Evolutionary conservation across 2,329 filamentous ascomycete genomes (phyloP), one percentile per base, ranked within the genome.

Genomic region (Aureobasidium sp.): DNA sequence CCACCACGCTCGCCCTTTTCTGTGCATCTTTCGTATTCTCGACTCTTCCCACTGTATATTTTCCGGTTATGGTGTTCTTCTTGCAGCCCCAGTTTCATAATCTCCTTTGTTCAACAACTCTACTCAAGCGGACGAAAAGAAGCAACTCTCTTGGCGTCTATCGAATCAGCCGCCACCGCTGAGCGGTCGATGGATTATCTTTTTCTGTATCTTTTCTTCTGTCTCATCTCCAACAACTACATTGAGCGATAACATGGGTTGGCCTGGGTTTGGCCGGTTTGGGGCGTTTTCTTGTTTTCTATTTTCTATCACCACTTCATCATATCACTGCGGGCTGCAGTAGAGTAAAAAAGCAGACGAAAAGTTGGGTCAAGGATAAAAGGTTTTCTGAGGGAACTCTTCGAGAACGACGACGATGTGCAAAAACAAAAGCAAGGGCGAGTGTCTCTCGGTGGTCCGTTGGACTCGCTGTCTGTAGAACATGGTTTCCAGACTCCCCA

Each of bases 401-500:
- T 62, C 54, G 57, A 47, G 61, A 61, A 59, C 63, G 58, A 48
- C 49, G 61, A 61, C 21, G 58, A 45, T 53, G 47, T 61, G 44
- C 59, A 61, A 54, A 34, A 55, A 27, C 30, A 61, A 47, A 47
- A 61, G 59, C 42, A 34, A 61, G 49, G 59, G 59, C 59, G 59
- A 61, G 59, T 34, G 59, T 29, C 41, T 48, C 37, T 53, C 16
- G 59, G 49, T 48, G 34, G 49, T 55, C 34, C 49, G 36, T 61
- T 49, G 59, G 59, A 55, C 59, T 61, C 59, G 50, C 59, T 61
- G 50, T 61, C 59, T 61, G 59, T 61, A 61, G 48, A 61, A 45
- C 47, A 50, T 32, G 30, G 36, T 49, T 48, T 53, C 52, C 59
- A 62, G 61, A 62, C 47, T 57, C 52, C 61, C 52, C 61, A 58